Conservation (phyloP, 2,329 filamentous ascomycete genomes). For the Alternaria brassicae region DNA sequence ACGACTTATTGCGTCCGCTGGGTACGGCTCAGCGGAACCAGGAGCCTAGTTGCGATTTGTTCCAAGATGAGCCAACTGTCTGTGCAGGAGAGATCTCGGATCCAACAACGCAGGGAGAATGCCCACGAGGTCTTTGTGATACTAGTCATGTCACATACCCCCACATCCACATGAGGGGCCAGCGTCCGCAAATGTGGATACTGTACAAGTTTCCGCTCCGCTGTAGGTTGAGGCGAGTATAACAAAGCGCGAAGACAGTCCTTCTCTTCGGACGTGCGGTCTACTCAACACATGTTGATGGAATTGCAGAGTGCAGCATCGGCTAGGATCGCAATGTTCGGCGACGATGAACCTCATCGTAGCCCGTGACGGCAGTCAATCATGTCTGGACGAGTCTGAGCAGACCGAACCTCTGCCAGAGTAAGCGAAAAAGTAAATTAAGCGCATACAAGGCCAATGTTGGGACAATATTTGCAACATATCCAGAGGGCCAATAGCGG, state of each 20-base stretch:
- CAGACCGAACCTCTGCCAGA: slow-evolving; percentile 3
- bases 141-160: slow-evolving; percentile 4
- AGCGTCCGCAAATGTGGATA: slow-evolving; percentile 3
- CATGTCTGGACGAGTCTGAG: slow-evolving; percentile 20
- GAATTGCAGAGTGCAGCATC: not conserved
- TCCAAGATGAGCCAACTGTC: slow-evolving; percentile 5
- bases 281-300: not conserved
- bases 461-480: slow-evolving; percentile 33
- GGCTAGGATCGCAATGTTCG: not conserved
- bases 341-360: slow-evolving; percentile 8
- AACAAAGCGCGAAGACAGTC: not conserved
- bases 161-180: slow-evolving; percentile 13
- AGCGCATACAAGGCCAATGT: slow-evolving; percentile 32
- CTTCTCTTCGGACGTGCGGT: slow-evolving; percentile 3
- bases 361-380: slow-evolving; percentile 27
- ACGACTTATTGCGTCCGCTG: not conserved
- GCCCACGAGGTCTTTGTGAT: slow-evolving; percentile 6
- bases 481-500: slow-evolving; percentile 27
- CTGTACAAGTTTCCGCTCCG: slow-evolving; percentile 2
- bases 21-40: slow-evolving; percentile 6
- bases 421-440: slow-evolving; percentile 36
- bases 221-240: slow-evolving; percentile 4
- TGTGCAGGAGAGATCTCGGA: slow-evolving; percentile 2
- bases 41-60: slow-evolving; percentile 5
- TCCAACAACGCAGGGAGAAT: slow-evolving; percentile 14